A percentile compares a stretch with the other conserved stretches of the same genome.
Evolutionary conservation across 176 grass and related monocot genomes (phyloP).

Genomic region (Rhynchospora tenuis): DNA sequence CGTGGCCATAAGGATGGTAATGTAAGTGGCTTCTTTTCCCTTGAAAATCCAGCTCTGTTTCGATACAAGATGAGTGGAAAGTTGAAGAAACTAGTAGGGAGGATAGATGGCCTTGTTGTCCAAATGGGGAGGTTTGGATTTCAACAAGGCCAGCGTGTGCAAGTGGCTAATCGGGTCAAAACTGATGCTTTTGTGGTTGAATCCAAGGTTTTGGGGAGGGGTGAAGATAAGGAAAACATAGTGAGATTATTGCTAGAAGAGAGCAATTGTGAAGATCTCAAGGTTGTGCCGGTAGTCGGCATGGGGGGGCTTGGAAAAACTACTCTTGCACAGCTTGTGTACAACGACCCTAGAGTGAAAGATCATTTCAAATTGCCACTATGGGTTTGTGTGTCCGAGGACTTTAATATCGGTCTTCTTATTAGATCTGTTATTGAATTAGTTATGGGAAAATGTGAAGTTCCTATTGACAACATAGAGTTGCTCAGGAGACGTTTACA

Average conservation of each 20-base stretch:
- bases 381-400: conserved; percentile 35
- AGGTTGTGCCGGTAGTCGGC: conserved; percentile 29
- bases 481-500: not conserved
- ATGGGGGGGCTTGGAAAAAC: conserved; percentile 50
- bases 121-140: conserved; percentile 15
- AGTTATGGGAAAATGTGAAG: not conserved
- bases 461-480: conserved; percentile 1
- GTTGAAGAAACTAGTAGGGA: conserved; percentile 6
- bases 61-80: conserved; percentile 1
- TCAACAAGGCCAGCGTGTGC: not conserved
- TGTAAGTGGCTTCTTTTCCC: not conserved
- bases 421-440: conserved; percentile 18
- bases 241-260: conserved; percentile 1
- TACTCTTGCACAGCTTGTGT: conserved; percentile 35
- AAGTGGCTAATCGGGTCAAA: not conserved
- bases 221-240: conserved; percentile 25
- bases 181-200: conserved; percentile 13
- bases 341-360: not conserved
- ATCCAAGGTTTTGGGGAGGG: conserved; percentile 22
- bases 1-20: not conserved
- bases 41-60: not conserved
- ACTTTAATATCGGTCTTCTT: conserved; percentile 13
- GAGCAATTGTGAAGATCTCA: not conserved
- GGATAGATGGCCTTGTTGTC: not conserved
- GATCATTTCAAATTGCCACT: conserved; percentile 22